Evolutionary conservation across 169 alveolate species (phyloP).

Genomic region (Cystoisospora suis): DNA sequence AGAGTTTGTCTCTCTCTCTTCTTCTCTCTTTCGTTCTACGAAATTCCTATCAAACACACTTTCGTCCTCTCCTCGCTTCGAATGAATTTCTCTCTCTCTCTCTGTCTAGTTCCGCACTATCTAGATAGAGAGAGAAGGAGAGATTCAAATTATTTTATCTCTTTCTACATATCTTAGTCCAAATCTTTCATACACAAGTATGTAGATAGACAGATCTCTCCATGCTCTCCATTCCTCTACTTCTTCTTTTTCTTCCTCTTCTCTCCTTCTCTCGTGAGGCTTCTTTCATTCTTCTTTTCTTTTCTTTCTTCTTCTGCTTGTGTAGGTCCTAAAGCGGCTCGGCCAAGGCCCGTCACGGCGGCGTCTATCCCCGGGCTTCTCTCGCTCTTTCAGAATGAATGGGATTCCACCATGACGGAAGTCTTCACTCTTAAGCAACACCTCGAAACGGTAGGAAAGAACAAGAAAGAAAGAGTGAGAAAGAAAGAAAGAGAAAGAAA

Average conservation of each 20-base stretch:
- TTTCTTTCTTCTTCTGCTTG: neutral
- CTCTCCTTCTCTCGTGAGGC: neutral
- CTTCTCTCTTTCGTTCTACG: too few species aligned
- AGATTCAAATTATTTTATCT: too few species aligned
- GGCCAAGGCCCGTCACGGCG: slow-evolving; percentile 92
- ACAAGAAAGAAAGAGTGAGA: neutral
- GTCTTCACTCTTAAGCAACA: slow-evolving; percentile 88
- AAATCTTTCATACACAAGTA: neutral
- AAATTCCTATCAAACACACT: too few species aligned
- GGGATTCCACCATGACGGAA: slow-evolving; percentile 96
- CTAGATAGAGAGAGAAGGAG: too few species aligned
- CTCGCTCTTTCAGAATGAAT: slow-evolving; percentile 91
- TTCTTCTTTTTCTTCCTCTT: neutral
- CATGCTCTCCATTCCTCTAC: neutral
- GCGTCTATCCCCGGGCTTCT: slow-evolving; percentile 93
- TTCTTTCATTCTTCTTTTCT: neutral
- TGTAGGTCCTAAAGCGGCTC: slow-evolving; percentile 75
- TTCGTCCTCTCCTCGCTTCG: neutral
- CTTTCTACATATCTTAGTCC: neutral
- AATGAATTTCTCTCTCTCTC: neutral
- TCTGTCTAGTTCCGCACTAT: too few species aligned
- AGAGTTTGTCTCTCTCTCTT: too few species aligned
- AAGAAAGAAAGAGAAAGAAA: neutral
- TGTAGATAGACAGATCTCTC: neutral
- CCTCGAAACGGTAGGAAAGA: slow-evolving; percentile 77